phyloP scores from a whole-genome alignment of 805 yeast species.

The Lipomyces orientalis region DNA sequence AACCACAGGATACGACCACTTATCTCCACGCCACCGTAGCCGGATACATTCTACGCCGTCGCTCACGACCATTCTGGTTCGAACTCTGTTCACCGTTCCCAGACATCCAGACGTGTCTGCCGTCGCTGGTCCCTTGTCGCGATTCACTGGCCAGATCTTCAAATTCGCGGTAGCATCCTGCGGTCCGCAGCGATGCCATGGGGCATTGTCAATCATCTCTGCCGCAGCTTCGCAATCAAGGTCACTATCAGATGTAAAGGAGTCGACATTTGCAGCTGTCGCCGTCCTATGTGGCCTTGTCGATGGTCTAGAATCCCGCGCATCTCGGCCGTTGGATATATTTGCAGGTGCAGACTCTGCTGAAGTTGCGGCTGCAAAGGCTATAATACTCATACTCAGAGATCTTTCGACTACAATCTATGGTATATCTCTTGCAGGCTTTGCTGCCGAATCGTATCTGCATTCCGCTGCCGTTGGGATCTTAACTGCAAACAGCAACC shows the following conservation, averaged over 20 bases:
- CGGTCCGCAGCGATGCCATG: background rate
- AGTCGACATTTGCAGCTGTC: slow-evolving; percentile 20
- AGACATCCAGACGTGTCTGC: slow-evolving; percentile 5
- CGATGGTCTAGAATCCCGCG: slow-evolving; percentile 17
- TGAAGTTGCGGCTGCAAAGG: slow-evolving; percentile 5
- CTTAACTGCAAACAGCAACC: background rate
- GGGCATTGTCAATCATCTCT: background rate
- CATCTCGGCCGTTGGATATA: background rate
- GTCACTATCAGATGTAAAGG: slow-evolving; percentile 2
- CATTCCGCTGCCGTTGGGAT: slow-evolving; percentile 31
- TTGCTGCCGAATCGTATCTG: slow-evolving; percentile 26
- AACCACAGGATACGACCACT: slow-evolving; percentile 7
- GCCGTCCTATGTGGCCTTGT: slow-evolving; percentile 21
- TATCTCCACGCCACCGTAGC: background rate
- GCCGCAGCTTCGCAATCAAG: background rate
- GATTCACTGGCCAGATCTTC: slow-evolving; percentile 13
- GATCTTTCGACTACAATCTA: slow-evolving; percentile 24
- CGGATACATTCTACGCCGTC: slow-evolving; percentile 10
- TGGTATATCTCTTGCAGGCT: slow-evolving; percentile 23
- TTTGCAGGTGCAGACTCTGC: background rate
- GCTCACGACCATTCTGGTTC: background rate
- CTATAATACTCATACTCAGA: slow-evolving; percentile 13
- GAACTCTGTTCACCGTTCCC: slow-evolving; percentile 13
- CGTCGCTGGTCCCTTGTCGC: slow-evolving; percentile 23
- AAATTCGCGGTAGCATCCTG: background rate